Evolutionary conservation across 306 rosid genomes (phyloP).

Genomic region (Vigna radiata): DNA sequence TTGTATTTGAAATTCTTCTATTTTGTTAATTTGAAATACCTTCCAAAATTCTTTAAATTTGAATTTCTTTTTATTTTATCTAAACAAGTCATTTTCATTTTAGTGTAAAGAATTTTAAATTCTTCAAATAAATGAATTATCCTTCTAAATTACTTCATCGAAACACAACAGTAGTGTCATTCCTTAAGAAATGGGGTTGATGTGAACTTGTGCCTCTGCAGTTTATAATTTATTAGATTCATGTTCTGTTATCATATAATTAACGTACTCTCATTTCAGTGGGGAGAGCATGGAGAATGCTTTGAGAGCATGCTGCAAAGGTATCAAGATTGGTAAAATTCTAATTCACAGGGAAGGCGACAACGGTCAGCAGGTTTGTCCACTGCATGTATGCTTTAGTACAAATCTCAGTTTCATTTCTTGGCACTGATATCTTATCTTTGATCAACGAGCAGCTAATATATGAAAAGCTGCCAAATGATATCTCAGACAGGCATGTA

Average conservation of each 20-base stretch:
- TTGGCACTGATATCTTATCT: slow-evolving; percentile 25
- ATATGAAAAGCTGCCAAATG: slow-evolving; percentile 91
- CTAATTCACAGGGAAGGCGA: slow-evolving; percentile 98
- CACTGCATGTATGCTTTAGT: slow-evolving; percentile 26
- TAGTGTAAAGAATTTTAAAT: no score
- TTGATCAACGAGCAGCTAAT: slow-evolving; percentile 66
- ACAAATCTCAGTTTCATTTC: slow-evolving; percentile 19
- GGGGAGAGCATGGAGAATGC: slow-evolving; percentile 99
- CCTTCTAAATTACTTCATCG: no score
- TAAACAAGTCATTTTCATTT: no score
- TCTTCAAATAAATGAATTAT: no score
- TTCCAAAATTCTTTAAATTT: no score
- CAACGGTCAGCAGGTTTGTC: slow-evolving; percentile 93
- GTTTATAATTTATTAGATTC: slow-evolving; percentile 8
- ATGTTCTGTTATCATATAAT: slow-evolving; percentile 14
- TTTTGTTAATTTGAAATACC: no score
- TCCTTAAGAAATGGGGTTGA: background rate
- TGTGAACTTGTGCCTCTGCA: background rate
- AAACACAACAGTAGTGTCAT: background rate
- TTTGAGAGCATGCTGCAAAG: slow-evolving; percentile 96
- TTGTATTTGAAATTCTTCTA: no score
- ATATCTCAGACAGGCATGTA: slow-evolving; percentile 97
- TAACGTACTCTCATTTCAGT: slow-evolving; percentile 53
- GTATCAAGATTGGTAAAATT: slow-evolving; percentile 98
- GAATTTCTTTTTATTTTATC: no score